Evolutionary conservation across 257 asterid species (phyloP).

Genomic region (Leptodermis oblonga): DNA sequence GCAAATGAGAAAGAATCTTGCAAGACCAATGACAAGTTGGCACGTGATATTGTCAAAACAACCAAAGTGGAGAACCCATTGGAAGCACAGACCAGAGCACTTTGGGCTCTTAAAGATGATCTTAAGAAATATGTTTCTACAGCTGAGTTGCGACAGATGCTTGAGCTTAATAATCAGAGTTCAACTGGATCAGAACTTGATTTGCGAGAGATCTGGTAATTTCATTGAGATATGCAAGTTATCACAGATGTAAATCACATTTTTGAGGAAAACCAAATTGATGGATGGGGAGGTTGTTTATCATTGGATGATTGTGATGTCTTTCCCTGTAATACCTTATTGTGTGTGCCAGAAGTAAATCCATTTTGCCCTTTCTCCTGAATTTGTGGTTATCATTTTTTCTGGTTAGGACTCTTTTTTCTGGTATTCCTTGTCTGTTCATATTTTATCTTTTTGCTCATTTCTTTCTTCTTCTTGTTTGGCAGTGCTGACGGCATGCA

Average conservation of each 20-base stretch:
- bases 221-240: neutral
- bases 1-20: slow-evolving; percentile 27
- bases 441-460: neutral
- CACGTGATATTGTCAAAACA: slow-evolving; percentile 30
- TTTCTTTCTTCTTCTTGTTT: slow-evolving; percentile 12
- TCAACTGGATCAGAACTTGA: slow-evolving; percentile 84
- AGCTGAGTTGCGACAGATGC: slow-evolving; percentile 81
- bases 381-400: neutral
- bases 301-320: neutral
- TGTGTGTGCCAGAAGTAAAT: neutral
- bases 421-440: slow-evolving; percentile 3
- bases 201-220: slow-evolving; percentile 78
- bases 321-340: neutral
- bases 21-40: slow-evolving; percentile 17
- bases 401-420: neutral
- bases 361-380: neutral
- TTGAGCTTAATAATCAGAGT: slow-evolving; percentile 77
- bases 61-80: slow-evolving; percentile 49
- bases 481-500: slow-evolving; percentile 94
- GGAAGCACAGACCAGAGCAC: slow-evolving; percentile 60
- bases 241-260: neutral
- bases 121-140: slow-evolving; percentile 72
- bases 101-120: slow-evolving; percentile 93
- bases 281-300: neutral
- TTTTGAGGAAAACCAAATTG: neutral